phyloP scores from a whole-genome alignment of 306 rosid genomes.

The Coriaria nepalensis region DNA sequence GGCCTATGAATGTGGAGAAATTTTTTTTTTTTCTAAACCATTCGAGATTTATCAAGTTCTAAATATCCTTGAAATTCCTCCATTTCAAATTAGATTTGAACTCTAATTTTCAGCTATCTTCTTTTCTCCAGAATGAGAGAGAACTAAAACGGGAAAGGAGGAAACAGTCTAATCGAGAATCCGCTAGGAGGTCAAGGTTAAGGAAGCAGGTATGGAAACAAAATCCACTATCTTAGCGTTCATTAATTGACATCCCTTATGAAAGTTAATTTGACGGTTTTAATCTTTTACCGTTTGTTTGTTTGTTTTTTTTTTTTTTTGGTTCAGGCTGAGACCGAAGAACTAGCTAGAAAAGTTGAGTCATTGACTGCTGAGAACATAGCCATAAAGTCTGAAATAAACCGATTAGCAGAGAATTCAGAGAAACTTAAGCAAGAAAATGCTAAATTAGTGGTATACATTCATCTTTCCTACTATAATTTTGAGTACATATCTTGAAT shows the following conservation, averaged over 20 bases:
- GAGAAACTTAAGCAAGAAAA: constrained; percentile 65
- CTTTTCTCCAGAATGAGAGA: constrained; percentile 53
- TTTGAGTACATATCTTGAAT: no score
- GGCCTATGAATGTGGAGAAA: no score
- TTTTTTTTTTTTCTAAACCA: no score
- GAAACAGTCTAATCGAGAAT: constrained; percentile 95
- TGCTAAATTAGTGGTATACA: constrained; percentile 44
- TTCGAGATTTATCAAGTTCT: no score
- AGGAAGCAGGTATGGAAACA: constrained; percentile 70
- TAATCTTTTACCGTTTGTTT: not conserved
- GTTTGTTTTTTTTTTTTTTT: no score
- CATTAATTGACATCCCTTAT: no score
- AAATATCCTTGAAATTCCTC: no score
- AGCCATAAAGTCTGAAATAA: constrained; percentile 54
- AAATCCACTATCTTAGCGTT: no score
- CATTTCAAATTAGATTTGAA: no score
- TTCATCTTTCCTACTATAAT: not conserved
- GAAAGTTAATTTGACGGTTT: not conserved
- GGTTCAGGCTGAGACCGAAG: constrained; percentile 80
- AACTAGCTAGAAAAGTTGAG: constrained; percentile 62
- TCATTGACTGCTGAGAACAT: constrained; percentile 43
- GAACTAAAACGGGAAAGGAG: constrained; percentile 88
- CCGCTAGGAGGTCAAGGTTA: constrained; percentile 95
- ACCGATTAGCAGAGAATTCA: constrained; percentile 45
- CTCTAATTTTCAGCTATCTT: not conserved